Conservation (phyloP, 2,329 filamentous ascomycete genomes). For the Tolypocladium tropicale region DNA sequence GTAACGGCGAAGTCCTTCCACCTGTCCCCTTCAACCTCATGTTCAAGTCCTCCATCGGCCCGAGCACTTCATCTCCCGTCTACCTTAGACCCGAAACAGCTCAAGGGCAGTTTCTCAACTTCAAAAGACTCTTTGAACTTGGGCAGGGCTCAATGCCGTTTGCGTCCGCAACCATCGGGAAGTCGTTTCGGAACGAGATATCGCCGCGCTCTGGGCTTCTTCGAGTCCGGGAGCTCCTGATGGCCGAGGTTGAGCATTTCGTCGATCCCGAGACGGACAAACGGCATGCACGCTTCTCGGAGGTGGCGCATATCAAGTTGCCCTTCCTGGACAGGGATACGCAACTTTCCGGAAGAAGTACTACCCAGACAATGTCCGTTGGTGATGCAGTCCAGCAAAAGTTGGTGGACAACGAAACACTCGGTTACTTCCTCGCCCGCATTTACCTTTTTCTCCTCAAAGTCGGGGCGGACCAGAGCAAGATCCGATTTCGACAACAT, state of each 20-base stretch:
- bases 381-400: slow-evolving; percentile 75
- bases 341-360: slow-evolving; percentile 78
- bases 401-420: slow-evolving; percentile 91
- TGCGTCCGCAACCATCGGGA: slow-evolving; percentile 92
- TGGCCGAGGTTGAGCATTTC: slow-evolving; percentile 98
- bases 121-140: slow-evolving; percentile 90
- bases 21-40: slow-evolving; percentile 96
- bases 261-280: slow-evolving; percentile 92
- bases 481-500: slow-evolving; percentile 94
- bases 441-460: slow-evolving; percentile 85
- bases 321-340: slow-evolving; percentile 75
- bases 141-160: slow-evolving; percentile 95
- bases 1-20: slow-evolving; percentile 63
- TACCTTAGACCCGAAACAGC: slow-evolving; percentile 92
- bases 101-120: slow-evolving; percentile 96
- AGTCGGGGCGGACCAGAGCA: slow-evolving; percentile 77
- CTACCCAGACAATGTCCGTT: slow-evolving; percentile 62
- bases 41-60: slow-evolving; percentile 94
- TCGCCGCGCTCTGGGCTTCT: slow-evolving; percentile 85
- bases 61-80: slow-evolving; percentile 75
- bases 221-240: slow-evolving; percentile 91
- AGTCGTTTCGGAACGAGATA: slow-evolving; percentile 97
- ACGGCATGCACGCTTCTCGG: slow-evolving; percentile 80
- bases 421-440: slow-evolving; percentile 92
- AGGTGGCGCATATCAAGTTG: slow-evolving; percentile 76